Evolutionary conservation across 2,329 filamentous ascomycete species (phyloP), one percentile per base, ranked within the genome.

Genomic region (Colletotrichum sojae): DNA sequence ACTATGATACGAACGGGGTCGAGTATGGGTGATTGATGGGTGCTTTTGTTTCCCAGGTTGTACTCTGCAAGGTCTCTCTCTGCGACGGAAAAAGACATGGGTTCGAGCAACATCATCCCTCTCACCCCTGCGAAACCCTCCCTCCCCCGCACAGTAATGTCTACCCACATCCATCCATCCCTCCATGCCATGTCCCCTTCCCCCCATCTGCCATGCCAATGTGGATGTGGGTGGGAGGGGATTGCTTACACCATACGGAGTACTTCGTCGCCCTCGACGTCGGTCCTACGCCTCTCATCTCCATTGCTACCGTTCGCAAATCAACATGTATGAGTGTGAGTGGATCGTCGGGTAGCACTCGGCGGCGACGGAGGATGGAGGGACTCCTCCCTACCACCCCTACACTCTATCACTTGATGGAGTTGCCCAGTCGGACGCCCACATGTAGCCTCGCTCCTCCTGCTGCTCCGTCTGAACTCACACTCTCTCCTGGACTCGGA

Each of bases 291-390:
- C 31, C 31, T 36, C 31, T 36, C 31, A 36, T 36, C 31, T 36
- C 31, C 10, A 10, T 36, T 36, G 31, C 31, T 10, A 36, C 31
- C 31, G 31, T 36, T 36, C 31, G 31, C 31, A 36, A 36, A 36
- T 36, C 31, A 36, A 36, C 31, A 36, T 36, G 31, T 36, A 36
- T 36, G 31, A 36, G 66, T 69, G 66, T 69, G 66, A 45, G 66
- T 69, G 66, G 66, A 69, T 61, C 66, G 43, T 36, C 31, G 20
- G 49, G 66, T 66, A 55, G 66, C 55, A 61, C 51, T 56, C 66
- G 66, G 62, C 66, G 54, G 61, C 22, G 61, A 55, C 54, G 66
- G 66, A 43, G 40, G 40, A 43, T 10, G 10, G 16, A n/a, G 40
- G 40, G 5, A 5, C 12, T 15, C 31, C 31, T 36, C 31, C 9